Conservation (phyloP, 345 rosid genomes). For the Limnanthes douglasii region DNA sequence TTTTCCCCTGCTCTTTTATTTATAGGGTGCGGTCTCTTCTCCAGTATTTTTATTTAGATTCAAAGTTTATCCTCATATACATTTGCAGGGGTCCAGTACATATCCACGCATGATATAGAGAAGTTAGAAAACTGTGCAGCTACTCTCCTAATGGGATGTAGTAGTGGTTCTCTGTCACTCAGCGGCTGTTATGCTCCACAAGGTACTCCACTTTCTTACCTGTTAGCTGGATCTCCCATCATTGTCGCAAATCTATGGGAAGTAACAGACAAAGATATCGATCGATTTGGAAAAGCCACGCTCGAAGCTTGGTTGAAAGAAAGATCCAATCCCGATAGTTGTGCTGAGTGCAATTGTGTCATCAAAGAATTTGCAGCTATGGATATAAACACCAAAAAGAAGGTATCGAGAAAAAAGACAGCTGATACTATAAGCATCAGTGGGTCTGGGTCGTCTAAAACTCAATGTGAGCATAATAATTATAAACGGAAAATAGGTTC, state of each 20-base stretch:
- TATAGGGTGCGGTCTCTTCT: no score
- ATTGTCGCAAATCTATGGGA: conserved; percentile 87
- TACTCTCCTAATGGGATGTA: conserved; percentile 83
- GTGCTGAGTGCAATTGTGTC: conserved; percentile 26
- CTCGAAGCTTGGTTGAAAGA: conserved; percentile 67
- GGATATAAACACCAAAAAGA: conserved; percentile 31
- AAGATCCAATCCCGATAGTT: conserved; percentile 28
- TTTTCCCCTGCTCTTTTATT: no score
- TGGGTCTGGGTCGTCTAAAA: conserved; percentile 7
- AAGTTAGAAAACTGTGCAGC: conserved; percentile 72
- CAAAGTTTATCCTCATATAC: no score
- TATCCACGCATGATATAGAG: conserved; percentile 48
- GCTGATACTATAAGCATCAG: conserved; percentile 12
- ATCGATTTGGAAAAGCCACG: conserved; percentile 73
- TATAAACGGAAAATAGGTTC: conserved; percentile 58
- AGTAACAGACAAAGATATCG: conserved; percentile 87
- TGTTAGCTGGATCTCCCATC: conserved; percentile 70
- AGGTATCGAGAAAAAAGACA: conserved; percentile 17
- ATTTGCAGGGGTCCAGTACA: conserved; percentile 63
- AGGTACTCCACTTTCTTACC: conserved; percentile 62
- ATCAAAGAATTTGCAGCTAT: conserved; percentile 41
- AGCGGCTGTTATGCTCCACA: conserved; percentile 67
- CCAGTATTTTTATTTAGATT: no score
- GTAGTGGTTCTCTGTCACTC: conserved; percentile 62
- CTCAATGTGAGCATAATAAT: conserved; percentile 22